Conservation (phyloP, 2,329 filamentous ascomycete genomes). For the Exophiala oligosperma region DNA sequence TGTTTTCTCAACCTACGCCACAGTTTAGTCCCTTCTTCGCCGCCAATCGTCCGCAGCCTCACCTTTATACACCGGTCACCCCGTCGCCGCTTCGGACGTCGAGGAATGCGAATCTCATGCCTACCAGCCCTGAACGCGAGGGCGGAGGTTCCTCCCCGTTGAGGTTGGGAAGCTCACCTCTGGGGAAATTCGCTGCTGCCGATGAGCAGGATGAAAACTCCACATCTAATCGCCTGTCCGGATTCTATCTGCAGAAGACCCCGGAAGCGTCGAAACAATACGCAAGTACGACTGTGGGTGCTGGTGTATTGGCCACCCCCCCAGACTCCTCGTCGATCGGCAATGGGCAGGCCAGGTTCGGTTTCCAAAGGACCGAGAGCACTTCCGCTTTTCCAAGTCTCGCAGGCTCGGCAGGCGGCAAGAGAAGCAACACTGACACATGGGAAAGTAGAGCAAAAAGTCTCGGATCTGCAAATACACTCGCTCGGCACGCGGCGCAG, state of each 20-base stretch:
- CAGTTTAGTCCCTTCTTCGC: slow-evolving; percentile 12
- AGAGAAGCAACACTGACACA: neutral
- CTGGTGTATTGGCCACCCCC: slow-evolving; percentile 7
- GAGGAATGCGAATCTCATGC: slow-evolving; percentile 28
- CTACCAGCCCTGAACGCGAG: neutral
- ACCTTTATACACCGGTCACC: slow-evolving; percentile 12
- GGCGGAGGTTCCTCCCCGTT: neutral
- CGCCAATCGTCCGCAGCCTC: slow-evolving; percentile 47
- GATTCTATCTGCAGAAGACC: slow-evolving; percentile 1
- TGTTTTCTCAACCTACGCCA: slow-evolving; percentile 13
- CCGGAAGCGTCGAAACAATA: slow-evolving; percentile 2
- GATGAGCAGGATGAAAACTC: slow-evolving; percentile 1
- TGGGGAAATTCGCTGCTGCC: slow-evolving; percentile 1
- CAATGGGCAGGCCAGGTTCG: neutral
- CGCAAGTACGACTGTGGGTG: neutral
- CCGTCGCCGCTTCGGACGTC: slow-evolving; percentile 28
- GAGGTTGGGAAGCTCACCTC: slow-evolving; percentile 12
- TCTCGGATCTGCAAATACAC: slow-evolving; percentile 11
- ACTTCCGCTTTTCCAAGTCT: slow-evolving; percentile 18
- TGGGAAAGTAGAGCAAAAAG: slow-evolving; percentile 24
- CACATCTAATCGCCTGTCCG: neutral
- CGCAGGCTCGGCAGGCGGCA: neutral
- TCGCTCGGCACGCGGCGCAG: slow-evolving; percentile 15
- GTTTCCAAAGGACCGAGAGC: neutral
- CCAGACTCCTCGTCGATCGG: slow-evolving; percentile 8